Evolutionary conservation across 2,329 filamentous ascomycete genomes (phyloP).

Genomic region (Fusarium sublunatum): DNA sequence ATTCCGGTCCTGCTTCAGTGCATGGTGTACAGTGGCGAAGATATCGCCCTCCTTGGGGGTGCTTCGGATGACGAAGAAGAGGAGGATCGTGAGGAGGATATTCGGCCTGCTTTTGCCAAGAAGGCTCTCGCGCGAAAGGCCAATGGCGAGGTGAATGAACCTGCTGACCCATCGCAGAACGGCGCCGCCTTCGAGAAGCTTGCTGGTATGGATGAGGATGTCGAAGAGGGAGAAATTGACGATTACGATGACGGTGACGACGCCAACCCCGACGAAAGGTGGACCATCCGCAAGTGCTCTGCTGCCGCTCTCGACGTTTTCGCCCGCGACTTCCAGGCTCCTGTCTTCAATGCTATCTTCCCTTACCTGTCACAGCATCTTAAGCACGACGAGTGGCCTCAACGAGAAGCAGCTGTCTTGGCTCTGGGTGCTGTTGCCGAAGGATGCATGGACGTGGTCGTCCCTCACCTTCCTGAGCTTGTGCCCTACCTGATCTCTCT

Average conservation of each 20-base stretch:
- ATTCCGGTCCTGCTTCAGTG: slow-evolving; percentile 91
- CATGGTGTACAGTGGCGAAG: slow-evolving; percentile 97
- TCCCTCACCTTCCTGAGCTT: slow-evolving; percentile 89
- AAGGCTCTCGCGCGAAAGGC: slow-evolving; percentile 68
- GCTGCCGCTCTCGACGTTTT: slow-evolving; percentile 95
- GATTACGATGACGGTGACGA: slow-evolving; percentile 81
- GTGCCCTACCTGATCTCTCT: slow-evolving; percentile 90
- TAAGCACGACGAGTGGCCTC: slow-evolving; percentile 88
- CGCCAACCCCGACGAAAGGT: slow-evolving; percentile 86
- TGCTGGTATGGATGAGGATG: slow-evolving; percentile 73
- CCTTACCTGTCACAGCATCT: slow-evolving; percentile 93
- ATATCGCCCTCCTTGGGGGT: slow-evolving; percentile 84
- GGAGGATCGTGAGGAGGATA: slow-evolving; percentile 89
- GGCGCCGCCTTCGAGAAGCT: slow-evolving; percentile 67
- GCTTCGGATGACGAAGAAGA: slow-evolving; percentile 91
- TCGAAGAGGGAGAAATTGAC: slow-evolving; percentile 90
- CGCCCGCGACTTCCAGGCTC: slow-evolving; percentile 86
- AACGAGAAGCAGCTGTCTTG: slow-evolving; percentile 92
- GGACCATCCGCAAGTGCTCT: slow-evolving; percentile 97
- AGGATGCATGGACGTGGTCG: slow-evolving; percentile 90
- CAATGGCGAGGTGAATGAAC: slow-evolving; percentile 62
- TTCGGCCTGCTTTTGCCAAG: slow-evolving; percentile 92
- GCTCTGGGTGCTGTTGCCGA: slow-evolving; percentile 95
- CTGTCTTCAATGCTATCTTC: slow-evolving; percentile 90
- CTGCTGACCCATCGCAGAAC: slow-evolving; percentile 63